These are phyloP conservation scores for Capsicum baccatum DNA, from an alignment of 257 asterid species.

Conservation along the genomic window DNA sequence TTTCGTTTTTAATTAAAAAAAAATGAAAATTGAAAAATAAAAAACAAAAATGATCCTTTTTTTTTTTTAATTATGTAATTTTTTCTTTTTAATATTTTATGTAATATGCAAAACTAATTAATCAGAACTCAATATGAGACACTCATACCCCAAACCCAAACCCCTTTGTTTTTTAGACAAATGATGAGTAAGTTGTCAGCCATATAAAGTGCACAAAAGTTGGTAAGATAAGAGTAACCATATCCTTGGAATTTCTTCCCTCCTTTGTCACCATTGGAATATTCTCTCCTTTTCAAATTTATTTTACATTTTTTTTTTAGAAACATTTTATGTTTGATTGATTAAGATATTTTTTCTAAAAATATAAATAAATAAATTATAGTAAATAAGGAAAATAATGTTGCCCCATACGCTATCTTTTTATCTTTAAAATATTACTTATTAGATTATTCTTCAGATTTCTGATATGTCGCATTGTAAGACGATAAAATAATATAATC, in stretches of 20 bases:
- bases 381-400: too few species aligned
- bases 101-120: rapidly evolving
- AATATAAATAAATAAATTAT: background rate
- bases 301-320: background rate
- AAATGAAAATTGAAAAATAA: rapidly evolving
- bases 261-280: too few species aligned
- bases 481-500: too few species aligned
- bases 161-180: background rate
- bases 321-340: background rate
- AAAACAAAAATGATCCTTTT: too few species aligned
- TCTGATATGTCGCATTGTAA: background rate
- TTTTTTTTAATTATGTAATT: too few species aligned
- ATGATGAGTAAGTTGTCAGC: background rate
- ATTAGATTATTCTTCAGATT: background rate
- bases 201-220: slow-evolving; percentile 5
- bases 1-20: rapidly evolving
- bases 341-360: background rate
- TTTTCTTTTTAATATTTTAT: background rate
- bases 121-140: rapidly evolving
- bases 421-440: too few species aligned
- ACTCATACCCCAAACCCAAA: background rate
- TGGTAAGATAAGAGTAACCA: background rate
- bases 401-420: too few species aligned
- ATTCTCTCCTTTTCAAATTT: background rate
- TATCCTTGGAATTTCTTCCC: background rate